A percentile compares a stretch with the other conserved stretches of the same genome.
Evolutionary conservation across 805 yeast genomes (phyloP).

Genomic region (Metschnikowia reukaufii): DNA sequence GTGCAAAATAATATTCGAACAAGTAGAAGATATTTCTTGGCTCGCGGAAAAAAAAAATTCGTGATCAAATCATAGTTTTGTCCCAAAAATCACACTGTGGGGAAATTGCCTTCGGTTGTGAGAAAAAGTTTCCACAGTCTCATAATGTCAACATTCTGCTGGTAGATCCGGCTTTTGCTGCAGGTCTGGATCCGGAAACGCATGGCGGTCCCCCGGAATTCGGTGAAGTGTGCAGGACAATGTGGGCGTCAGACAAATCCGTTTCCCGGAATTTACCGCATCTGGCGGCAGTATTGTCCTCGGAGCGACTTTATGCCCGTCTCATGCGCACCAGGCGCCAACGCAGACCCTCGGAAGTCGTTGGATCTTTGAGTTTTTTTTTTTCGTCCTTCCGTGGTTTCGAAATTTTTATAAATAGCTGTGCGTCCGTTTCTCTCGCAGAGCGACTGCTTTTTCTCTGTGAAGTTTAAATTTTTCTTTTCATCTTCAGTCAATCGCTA

Average conservation of each 20-base stretch:
- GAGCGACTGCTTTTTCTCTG: constrained; percentile 3
- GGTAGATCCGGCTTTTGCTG: constrained; percentile 2
- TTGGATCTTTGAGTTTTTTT: background rate
- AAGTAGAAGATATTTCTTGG: too few relatives aligned
- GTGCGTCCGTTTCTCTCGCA: constrained; percentile 5
- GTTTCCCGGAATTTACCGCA: background rate
- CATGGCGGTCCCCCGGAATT: background rate
- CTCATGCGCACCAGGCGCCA: constrained; percentile 9
- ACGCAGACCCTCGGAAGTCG: constrained; percentile 14
- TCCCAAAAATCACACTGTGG: background rate
- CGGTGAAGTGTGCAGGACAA: background rate
- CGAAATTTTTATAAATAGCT: constrained; percentile 7
- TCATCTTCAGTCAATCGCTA: constrained; percentile 24
- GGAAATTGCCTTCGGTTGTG: background rate
- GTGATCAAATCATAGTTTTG: background rate
- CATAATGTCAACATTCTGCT: constrained; percentile 3
- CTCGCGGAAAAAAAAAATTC: background rate
- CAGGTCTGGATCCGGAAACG: background rate
- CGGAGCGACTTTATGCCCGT: constrained; percentile 1
- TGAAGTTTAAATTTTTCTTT: constrained; percentile 6
- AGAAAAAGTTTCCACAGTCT: background rate
- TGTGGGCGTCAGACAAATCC: background rate
- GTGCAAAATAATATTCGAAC: too few relatives aligned
- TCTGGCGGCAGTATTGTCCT: background rate
- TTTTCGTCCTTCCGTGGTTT: constrained; percentile 2